A percentile compares a stretch with the other conserved stretches of the same genome.
Evolutionary conservation across 140 eudicot species (phyloP).

Genomic region (Senecio squalidus): DNA sequence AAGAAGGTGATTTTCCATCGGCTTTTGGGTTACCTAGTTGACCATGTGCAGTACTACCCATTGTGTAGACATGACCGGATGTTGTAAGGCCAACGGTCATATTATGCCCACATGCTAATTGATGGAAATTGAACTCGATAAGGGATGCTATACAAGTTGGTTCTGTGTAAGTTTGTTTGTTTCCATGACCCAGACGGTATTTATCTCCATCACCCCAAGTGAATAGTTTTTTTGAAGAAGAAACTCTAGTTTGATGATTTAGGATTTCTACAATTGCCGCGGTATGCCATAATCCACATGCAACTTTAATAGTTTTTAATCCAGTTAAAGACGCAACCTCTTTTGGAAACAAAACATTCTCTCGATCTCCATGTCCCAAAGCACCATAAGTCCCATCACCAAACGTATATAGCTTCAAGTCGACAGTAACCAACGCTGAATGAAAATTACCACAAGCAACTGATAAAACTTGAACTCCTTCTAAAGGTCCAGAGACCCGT

Average conservation of each 20-base stretch:
- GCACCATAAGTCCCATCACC: conserved; percentile 88
- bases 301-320: conserved; percentile 55
- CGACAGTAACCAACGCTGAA: conserved; percentile 58
- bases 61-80: conserved; percentile 78
- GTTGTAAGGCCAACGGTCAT: conserved; percentile 78
- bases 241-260: conserved; percentile 32
- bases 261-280: conserved; percentile 75
- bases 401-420: conserved; percentile 59
- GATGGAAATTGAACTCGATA: conserved; percentile 70
- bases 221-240: conserved; percentile 54
- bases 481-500: conserved; percentile 65
- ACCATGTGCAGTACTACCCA: conserved; percentile 69
- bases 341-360: conserved; percentile 54
- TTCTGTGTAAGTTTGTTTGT: conserved; percentile 41
- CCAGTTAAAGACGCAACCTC: conserved; percentile 60
- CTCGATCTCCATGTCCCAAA: conserved; percentile 75
- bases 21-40: conserved; percentile 78
- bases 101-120: conserved; percentile 71
- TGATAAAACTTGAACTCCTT: conserved; percentile 68
- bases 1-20: conserved; percentile 63
- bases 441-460: conserved; percentile 88
- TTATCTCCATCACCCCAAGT: conserved; percentile 96
- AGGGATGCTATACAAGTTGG: conserved; percentile 74
- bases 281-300: conserved; percentile 93
- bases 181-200: conserved; percentile 76